These are phyloP conservation scores for Claviceps sp. DNA, from an alignment of 2,329 filamentous ascomycete species.

Conservation along the genomic window DNA sequence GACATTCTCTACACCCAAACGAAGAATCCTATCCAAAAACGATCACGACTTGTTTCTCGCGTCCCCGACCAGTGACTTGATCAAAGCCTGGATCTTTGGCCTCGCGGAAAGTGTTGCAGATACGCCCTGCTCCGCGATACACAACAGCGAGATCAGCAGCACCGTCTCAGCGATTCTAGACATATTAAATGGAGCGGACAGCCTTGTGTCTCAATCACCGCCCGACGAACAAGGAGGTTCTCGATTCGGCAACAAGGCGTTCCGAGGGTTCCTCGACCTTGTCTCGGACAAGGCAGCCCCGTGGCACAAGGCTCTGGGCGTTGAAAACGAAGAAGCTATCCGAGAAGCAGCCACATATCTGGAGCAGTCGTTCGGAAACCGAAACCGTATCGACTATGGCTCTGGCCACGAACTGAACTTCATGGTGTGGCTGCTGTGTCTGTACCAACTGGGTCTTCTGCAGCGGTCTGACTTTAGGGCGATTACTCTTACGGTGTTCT, in stretches of 20 bases:
- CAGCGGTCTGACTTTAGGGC: slow-evolving; percentile 53
- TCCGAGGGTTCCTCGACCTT: slow-evolving; percentile 67
- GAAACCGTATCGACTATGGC: slow-evolving; percentile 83
- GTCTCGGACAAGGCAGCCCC: slow-evolving; percentile 38
- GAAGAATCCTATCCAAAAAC: slow-evolving; percentile 66
- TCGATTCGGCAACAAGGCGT: slow-evolving; percentile 87
- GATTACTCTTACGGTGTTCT: slow-evolving; percentile 66
- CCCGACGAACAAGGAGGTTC: slow-evolving; percentile 78
- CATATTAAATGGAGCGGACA: slow-evolving; percentile 57
- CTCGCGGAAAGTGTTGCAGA: slow-evolving; percentile 71
- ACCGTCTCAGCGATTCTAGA: slow-evolving; percentile 49
- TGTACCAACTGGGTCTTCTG: slow-evolving; percentile 65
- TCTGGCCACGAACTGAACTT: slow-evolving; percentile 98
- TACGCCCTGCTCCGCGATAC: slow-evolving; percentile 48
- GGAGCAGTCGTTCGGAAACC: slow-evolving; percentile 71
- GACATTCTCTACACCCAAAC: slow-evolving; percentile 52
- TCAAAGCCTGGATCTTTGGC: slow-evolving; percentile 74
- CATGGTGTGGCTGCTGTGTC: slow-evolving; percentile 87
- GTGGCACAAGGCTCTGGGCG: slow-evolving; percentile 53
- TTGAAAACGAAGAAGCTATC: slow-evolving; percentile 39
- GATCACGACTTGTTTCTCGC: slow-evolving; percentile 74
- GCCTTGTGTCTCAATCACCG: slow-evolving; percentile 54
- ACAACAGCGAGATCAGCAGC: slow-evolving; percentile 42
- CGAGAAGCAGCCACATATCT: slow-evolving; percentile 71
- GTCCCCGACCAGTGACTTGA: slow-evolving; percentile 61